Evolutionary conservation across 2,329 filamentous ascomycete species (phyloP), one percentile per base, ranked within the genome.

Genomic region (Aureobasidium subglaciale): DNA sequence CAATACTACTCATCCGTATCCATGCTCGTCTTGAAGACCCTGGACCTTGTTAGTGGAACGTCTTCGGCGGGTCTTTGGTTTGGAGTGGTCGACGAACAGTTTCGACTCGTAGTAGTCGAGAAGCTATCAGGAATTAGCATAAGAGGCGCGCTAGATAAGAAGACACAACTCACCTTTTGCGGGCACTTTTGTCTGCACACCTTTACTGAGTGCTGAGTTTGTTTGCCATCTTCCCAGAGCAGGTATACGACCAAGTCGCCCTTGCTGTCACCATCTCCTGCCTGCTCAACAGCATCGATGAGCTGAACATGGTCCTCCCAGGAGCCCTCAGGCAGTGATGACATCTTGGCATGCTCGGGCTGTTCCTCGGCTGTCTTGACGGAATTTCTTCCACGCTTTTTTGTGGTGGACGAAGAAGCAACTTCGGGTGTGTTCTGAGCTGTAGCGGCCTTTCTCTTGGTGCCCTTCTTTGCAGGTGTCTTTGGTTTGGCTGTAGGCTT

Each of bases 101-200:
- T 43, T 54, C 13, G 37, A 42, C 18, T 54, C 50, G 5, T 54
- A 54, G 20, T 38, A 59, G 35, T 52, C 46, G 18, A 59, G 41
- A 7, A 56, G 46, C 45, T 41, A 20, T 35, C 16, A 45, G 7
- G 24, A 20, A 16, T 50, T 18, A 45, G 53, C 18, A 29, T 3
- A 20, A 20, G 10, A 25, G 13, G 15, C 22, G 20, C n/a, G 16
- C 16, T 22, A 11, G 24, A 29, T 3, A 8, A 3, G 20, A 8
- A 22, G 8, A 8, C 20, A 24, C 2, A 50, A 4, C 4, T 13
- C 68, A 86, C 86, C 78, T 85, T 88, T 65, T 92, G 88, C 0
- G 88, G 88, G 62, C 87, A 90, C 62, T 89, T 85, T 64, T 83
- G 79, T 63, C 91, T 88, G 7, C 90, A 78, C 13, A 84, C 77